phyloP scores from a whole-genome alignment of 2,329 filamentous ascomycete genomes.

The Aspergillaceae sp. region DNA sequence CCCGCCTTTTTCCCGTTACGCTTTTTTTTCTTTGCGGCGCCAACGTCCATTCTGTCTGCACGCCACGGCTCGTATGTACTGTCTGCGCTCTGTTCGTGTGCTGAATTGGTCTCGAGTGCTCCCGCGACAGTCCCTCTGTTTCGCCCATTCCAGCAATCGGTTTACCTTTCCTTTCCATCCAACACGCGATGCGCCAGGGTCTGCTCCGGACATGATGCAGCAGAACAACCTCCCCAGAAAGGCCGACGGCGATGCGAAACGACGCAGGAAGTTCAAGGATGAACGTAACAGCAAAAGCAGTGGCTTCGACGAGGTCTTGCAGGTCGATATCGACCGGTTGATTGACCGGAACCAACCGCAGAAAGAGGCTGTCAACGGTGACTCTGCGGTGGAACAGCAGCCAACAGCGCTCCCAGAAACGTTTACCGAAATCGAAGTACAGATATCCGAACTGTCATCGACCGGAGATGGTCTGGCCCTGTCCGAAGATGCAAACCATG shows the following conservation, averaged over 20 bases:
- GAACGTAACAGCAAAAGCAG: slow-evolving; percentile 55
- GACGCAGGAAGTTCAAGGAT: slow-evolving; percentile 43
- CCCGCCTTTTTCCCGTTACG: slow-evolving; percentile 10
- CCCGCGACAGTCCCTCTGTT: not conserved
- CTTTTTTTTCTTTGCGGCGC: not conserved
- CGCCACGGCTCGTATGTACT: not conserved
- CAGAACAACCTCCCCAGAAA: slow-evolving; percentile 15
- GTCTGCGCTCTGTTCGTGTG: not conserved
- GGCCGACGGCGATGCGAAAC: slow-evolving; percentile 16
- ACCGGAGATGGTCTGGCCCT: slow-evolving; percentile 84
- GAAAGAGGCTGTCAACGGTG: slow-evolving; percentile 19
- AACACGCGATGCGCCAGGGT: slow-evolving; percentile 12
- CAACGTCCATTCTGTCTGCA: not conserved
- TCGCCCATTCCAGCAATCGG: slow-evolving; percentile 1
- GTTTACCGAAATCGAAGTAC: slow-evolving; percentile 70
- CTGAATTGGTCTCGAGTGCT: not conserved
- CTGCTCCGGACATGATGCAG: slow-evolving; percentile 18
- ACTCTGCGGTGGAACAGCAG: slow-evolving; percentile 9
- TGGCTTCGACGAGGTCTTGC: slow-evolving; percentile 58
- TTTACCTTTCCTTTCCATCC: not conserved
- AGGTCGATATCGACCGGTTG: slow-evolving; percentile 49
- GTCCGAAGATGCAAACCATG: slow-evolving; percentile 53
- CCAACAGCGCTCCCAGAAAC: slow-evolving; percentile 49
- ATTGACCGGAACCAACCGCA: slow-evolving; percentile 25
- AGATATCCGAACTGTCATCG: slow-evolving; percentile 75